A percentile compares a stretch with the other conserved stretches of the same genome.
Evolutionary conservation across 305 asterid genomes (phyloP).

Genomic region (Rubia peregrina): DNA sequence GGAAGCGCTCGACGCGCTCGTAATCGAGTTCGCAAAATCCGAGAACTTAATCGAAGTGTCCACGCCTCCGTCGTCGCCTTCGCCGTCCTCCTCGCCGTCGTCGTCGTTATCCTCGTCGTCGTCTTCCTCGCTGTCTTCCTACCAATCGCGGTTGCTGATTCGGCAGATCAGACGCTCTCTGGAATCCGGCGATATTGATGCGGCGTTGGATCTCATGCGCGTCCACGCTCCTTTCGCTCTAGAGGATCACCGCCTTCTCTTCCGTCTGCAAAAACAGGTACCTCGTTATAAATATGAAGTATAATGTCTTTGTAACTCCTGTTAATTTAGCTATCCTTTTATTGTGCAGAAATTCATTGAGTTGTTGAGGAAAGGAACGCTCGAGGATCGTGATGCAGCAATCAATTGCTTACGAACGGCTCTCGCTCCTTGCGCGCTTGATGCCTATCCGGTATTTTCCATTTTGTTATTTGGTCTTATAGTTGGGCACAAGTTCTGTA

Average conservation of each 20-base stretch:
- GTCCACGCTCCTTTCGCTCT: conserved; percentile 57
- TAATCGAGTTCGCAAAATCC: conserved; percentile 79
- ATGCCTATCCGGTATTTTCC: conserved; percentile 83
- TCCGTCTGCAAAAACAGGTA: conserved; percentile 78
- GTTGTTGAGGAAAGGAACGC: conserved; percentile 75
- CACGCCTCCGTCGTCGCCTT: conserved; percentile 29
- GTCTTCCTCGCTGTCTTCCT: conserved; percentile 42
- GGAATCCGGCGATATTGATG: conserved; percentile 73
- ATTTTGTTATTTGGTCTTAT: background rate
- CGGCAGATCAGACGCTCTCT: conserved; percentile 67
- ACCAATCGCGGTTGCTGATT: conserved; percentile 72
- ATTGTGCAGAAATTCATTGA: conserved; percentile 70
- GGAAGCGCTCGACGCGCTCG: conserved; percentile 87
- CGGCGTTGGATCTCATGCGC: conserved; percentile 64
- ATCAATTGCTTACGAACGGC: conserved; percentile 62
- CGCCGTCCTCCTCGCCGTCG: conserved; percentile 30
- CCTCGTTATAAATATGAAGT: background rate
- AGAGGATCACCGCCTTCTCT: conserved; percentile 88
- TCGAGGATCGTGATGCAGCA: conserved; percentile 73
- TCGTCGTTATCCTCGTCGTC: conserved; percentile 25
- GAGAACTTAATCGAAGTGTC: conserved; percentile 69
- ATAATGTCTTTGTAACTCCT: background rate
- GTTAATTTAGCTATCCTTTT: conserved; percentile 2
- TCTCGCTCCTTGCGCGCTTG: conserved; percentile 94
- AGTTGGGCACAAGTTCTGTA: background rate